Base-by-base conservation (phyloP, 805 yeast species). In the Zygotorulaspora sp. region DNA sequence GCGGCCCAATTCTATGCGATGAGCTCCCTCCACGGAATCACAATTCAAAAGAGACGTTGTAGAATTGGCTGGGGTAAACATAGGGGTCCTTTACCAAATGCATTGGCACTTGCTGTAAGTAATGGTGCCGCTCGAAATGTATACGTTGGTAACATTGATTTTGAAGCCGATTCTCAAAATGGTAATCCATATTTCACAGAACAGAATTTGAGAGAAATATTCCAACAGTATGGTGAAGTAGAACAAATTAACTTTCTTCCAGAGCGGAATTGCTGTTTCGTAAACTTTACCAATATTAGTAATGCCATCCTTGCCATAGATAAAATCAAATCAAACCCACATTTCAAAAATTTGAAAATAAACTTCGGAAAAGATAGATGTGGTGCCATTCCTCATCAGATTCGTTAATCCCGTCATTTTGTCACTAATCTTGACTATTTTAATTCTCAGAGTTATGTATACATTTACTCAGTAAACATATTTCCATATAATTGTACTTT, bases 31-130 rank as follows among this genome's bases (percentile, higher is more conserved):
- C 94, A 88, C 56, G 96, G 96, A 1, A 69, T 90, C 43, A 76
- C 88, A 13, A 83, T 90, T 43, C 95, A 85, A 57, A 82, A 81
- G 58, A 74, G 94, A 53, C 75, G 89, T 53, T 82, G 90, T 49
- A 86, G 85, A 60, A 88, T 90, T 40, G 96, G 97, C 14, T 90
- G 98, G 97, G 98, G 97, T 32, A 89, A 87, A 63, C 96, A 90
- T 58, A 80, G 95, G 5, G 97, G 97, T 8, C 88, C 95, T 1
- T 70, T 90, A 47, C 80, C 94, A 8, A 83, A 85, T 49, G 88
- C 95, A 2, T 72, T 90, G 41, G 83, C 89, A 6, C 67, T 84
- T 40, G 97, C 97, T 0, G 96, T 89, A 17, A 80, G 92, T 15
- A 83, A 85, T 47, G 97, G 97, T 27, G 97, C 97, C 0, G 79